Evolutionary conservation across 1,139 yeast genomes (phyloP).

Genomic region (Pichiaceae sp.): DNA sequence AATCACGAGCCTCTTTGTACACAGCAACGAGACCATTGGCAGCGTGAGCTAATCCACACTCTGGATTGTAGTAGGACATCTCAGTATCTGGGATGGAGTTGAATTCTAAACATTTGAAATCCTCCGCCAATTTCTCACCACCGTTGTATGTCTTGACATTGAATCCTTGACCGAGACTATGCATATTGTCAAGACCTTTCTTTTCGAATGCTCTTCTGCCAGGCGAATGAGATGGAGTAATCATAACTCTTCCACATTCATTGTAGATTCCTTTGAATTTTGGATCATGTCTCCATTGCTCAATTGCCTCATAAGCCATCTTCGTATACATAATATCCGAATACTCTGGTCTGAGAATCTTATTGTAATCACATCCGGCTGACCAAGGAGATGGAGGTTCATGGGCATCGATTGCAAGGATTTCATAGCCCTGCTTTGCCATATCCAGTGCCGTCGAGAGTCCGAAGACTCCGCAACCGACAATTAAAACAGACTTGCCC

Average conservation of each 20-base stretch:
- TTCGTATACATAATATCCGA: conserved; percentile 28
- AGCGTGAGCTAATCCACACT: conserved; percentile 28
- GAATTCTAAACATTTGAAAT: not conserved
- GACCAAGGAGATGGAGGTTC: conserved; percentile 37
- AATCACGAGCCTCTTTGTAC: conserved; percentile 15
- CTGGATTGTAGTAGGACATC: conserved; percentile 20
- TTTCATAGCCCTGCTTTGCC: conserved; percentile 20
- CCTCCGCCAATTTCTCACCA: not conserved
- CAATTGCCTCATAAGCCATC: conserved; percentile 31
- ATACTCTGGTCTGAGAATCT: conserved; percentile 35
- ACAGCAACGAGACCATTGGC: conserved; percentile 24
- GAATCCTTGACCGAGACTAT: conserved; percentile 24
- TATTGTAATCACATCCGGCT: conserved; percentile 37
- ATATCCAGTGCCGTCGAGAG: conserved; percentile 18
- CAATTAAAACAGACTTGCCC: conserved; percentile 14
- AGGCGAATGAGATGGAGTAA: conserved; percentile 19
- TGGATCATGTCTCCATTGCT: conserved; percentile 28
- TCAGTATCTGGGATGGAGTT: not conserved
- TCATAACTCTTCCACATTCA: conserved; percentile 29
- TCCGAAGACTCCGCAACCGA: conserved; percentile 22
- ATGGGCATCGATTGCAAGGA: conserved; percentile 31
- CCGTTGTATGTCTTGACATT: conserved; percentile 23
- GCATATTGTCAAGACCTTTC: conserved; percentile 26
- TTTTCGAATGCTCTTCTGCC: conserved; percentile 29
- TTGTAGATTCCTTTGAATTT: conserved; percentile 25